These are phyloP conservation scores for Lophiostoma macrostomum DNA, from an alignment of 495 filamentous ascomycete genomes.

Conservation along the genomic window DNA sequence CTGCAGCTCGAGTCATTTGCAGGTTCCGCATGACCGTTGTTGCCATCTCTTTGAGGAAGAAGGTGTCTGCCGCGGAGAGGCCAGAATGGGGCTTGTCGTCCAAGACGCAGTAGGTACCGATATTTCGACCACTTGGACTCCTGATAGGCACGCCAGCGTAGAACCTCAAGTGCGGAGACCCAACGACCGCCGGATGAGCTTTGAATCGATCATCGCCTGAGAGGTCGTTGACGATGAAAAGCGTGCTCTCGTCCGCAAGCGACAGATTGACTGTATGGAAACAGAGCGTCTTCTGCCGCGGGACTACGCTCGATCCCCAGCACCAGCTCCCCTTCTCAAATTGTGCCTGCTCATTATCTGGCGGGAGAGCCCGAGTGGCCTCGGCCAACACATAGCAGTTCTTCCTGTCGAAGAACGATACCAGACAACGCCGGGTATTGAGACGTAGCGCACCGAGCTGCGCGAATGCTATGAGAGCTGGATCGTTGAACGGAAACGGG, in stretches of 20 bases:
- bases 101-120: slow-evolving; percentile 67
- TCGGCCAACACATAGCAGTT: slow-evolving; percentile 63
- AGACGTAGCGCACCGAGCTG: slow-evolving; percentile 58
- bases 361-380: slow-evolving; percentile 53
- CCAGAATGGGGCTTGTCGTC: slow-evolving; percentile 53
- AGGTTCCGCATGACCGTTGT: slow-evolving; percentile 62
- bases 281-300: slow-evolving; percentile 48
- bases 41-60: slow-evolving; percentile 46
- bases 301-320: slow-evolving; percentile 46
- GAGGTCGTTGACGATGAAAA: slow-evolving; percentile 52
- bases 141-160: slow-evolving; percentile 67
- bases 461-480: slow-evolving; percentile 61
- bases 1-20: slow-evolving; percentile 54
- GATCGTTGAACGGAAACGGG: slow-evolving; percentile 43
- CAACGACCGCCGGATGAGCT: slow-evolving; percentile 43
- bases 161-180: slow-evolving; percentile 50
- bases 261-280: slow-evolving; percentile 45
- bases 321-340: slow-evolving; percentile 39
- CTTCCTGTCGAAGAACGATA: slow-evolving; percentile 60
- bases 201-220: slow-evolving; percentile 49
- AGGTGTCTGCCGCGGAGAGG: slow-evolving; percentile 33
- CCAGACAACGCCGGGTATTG: slow-evolving; percentile 51
- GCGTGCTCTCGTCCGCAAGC: slow-evolving; percentile 36
- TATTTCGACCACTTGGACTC: slow-evolving; percentile 63
- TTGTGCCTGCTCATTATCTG: slow-evolving; percentile 35